Conservation (phyloP, 345 rosid species). For the Lumnitzera racemosa region DNA sequence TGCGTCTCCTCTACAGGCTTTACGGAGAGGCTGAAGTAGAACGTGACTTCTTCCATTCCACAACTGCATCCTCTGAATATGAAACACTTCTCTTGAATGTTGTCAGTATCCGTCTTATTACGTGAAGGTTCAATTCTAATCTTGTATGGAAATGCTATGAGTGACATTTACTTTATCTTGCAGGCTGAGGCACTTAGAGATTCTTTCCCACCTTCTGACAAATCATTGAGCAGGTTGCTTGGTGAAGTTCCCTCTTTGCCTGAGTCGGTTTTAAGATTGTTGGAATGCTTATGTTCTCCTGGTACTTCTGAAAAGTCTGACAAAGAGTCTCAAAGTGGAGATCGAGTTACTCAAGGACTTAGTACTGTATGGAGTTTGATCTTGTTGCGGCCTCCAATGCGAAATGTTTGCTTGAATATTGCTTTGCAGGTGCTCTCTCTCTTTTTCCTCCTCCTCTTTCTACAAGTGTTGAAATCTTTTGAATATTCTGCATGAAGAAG, state of each 20-base stretch:
- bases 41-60: slow-evolving; percentile 84
- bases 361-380: slow-evolving; percentile 90
- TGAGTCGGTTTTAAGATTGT: slow-evolving; percentile 63
- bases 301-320: slow-evolving; percentile 46
- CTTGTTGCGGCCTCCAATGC: slow-evolving; percentile 75
- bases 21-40: slow-evolving; percentile 96
- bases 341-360: slow-evolving; percentile 97
- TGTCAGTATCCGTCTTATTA: slow-evolving; percentile 39
- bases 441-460: not conserved
- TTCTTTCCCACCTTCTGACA: slow-evolving; percentile 96
- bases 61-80: slow-evolving; percentile 82
- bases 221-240: slow-evolving; percentile 86
- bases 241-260: slow-evolving; percentile 92
- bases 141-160: slow-evolving; percentile 9
- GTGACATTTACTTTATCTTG: slow-evolving; percentile 14
- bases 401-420: slow-evolving; percentile 78
- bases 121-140: slow-evolving; percentile 7
- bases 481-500: not conserved
- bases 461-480: slow-evolving; percentile 2
- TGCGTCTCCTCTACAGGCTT: slow-evolving; percentile 91
- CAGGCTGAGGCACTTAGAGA: slow-evolving; percentile 94
- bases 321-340: slow-evolving; percentile 68
- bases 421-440: slow-evolving; percentile 72
- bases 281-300: slow-evolving; percentile 82
- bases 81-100: slow-evolving; percentile 71